These are phyloP conservation scores for Malus domestica DNA, from an alignment of 306 rosid genomes.

Conservation along the genomic window DNA sequence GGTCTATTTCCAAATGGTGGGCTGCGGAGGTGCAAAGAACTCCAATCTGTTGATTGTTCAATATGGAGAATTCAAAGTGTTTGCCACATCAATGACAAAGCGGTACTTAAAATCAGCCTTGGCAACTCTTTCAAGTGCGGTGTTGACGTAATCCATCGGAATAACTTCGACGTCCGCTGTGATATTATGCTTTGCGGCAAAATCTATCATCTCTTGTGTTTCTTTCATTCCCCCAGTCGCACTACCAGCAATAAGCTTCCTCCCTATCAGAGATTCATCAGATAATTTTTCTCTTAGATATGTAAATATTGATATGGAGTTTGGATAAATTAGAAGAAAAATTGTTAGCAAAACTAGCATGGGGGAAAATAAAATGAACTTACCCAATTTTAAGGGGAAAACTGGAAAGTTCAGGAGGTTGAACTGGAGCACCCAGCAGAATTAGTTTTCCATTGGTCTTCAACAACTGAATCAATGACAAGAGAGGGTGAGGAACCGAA, in stretches of 20 bases:
- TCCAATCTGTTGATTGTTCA: background rate
- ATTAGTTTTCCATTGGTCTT: constrained; percentile 29
- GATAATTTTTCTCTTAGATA: background rate
- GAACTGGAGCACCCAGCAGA: constrained; percentile 20
- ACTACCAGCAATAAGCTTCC: constrained; percentile 31
- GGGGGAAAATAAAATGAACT: background rate
- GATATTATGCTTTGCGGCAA: constrained; percentile 41
- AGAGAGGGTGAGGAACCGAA: constrained; percentile 14
- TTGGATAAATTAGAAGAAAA: background rate
- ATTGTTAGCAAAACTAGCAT: background rate
- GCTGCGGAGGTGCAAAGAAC: background rate
- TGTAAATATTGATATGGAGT: background rate
- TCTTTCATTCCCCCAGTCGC: constrained; percentile 14
- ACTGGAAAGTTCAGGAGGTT: constrained; percentile 21
- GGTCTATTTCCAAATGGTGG: background rate
- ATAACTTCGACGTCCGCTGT: constrained; percentile 42
- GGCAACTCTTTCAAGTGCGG: constrained; percentile 37
- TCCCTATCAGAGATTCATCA: background rate
- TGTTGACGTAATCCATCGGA: constrained; percentile 40
- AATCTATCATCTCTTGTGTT: constrained; percentile 45
- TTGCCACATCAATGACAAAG: constrained; percentile 35
- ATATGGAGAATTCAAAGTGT: constrained; percentile 6
- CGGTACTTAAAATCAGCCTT: constrained; percentile 49
- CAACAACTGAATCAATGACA: constrained; percentile 5
- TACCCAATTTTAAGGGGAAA: constrained; percentile 22